Percentiles rank a stretch among this genome's conserved stretches.
Conservation (phyloP, 2,329 filamentous ascomycete genomes). For the Biscogniauxia mediterranea region DNA sequence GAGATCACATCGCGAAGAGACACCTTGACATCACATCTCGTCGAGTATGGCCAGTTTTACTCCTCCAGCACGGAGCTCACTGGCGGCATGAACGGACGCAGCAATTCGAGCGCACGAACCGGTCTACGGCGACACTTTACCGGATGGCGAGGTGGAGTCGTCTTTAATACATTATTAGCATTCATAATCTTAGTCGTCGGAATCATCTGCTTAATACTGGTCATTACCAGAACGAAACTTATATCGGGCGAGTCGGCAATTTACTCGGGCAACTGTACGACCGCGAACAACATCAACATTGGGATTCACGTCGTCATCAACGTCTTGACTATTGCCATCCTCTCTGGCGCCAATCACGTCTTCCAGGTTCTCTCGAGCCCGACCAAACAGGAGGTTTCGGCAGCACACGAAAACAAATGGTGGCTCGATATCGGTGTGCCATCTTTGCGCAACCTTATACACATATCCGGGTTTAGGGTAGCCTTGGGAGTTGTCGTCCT, state of each 20-base stretch:
- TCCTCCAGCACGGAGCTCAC: constrained; percentile 21
- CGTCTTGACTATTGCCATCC: constrained; percentile 40
- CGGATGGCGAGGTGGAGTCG: constrained; percentile 49
- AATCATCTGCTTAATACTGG: constrained; percentile 40
- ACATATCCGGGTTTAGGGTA: constrained; percentile 42
- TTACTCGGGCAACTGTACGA: constrained; percentile 38
- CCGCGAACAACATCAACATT: constrained; percentile 37
- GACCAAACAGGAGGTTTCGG: constrained; percentile 47
- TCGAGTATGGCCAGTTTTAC: constrained; percentile 37
- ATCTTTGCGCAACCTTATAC: constrained; percentile 47
- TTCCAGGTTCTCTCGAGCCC: constrained; percentile 56
- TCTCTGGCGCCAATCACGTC: constrained; percentile 51
- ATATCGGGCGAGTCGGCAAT: constrained; percentile 38
- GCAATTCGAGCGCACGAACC: constrained; percentile 30
- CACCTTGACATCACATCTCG: constrained; percentile 34
- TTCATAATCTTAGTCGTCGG: constrained; percentile 37
- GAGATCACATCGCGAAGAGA: constrained; percentile 31
- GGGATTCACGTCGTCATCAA: constrained; percentile 46
- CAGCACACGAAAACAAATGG: constrained; percentile 42
- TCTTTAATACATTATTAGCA: constrained; percentile 42
- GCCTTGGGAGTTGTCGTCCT: constrained; percentile 40
- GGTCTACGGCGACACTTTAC: constrained; percentile 31
- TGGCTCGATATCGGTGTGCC: constrained; percentile 57
- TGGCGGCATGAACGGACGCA: constrained; percentile 19
- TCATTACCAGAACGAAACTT: constrained; percentile 34